phyloP scores from a whole-genome alignment of 345 rosid species.

The Eucalyptus albens region DNA sequence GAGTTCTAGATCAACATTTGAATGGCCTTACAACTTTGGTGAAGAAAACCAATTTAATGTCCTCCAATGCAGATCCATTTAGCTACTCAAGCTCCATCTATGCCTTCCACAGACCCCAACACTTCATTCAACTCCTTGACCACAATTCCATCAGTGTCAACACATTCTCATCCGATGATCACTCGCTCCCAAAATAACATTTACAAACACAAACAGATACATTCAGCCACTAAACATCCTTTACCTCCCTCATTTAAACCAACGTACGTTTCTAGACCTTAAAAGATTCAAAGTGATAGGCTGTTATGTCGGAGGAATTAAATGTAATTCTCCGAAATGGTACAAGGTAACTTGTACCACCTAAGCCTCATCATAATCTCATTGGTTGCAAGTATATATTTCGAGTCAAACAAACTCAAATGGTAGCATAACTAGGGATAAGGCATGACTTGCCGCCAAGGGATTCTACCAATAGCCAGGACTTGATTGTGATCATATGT shows the following conservation, averaged over 20 bases:
- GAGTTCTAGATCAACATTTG: neutral
- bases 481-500: neutral
- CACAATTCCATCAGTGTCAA: neutral
- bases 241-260: neutral
- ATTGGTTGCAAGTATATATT: neutral
- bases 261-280: rapidly evolving
- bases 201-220: neutral
- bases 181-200: neutral
- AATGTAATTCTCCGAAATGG: neutral
- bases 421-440: neutral
- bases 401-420: neutral
- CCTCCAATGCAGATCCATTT: neutral
- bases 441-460: neutral
- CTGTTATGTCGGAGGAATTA: neutral
- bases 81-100: neutral
- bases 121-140: neutral
- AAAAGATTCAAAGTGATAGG: neutral
- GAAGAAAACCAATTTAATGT: neutral
- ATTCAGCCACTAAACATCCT: neutral
- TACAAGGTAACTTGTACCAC: neutral
- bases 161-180: neutral
- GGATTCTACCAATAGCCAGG: neutral
- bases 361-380: neutral
- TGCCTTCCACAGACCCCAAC: neutral
- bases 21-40: neutral